phyloP scores from a whole-genome alignment of 805 yeast genomes.

The Nakazawaea holstii region DNA sequence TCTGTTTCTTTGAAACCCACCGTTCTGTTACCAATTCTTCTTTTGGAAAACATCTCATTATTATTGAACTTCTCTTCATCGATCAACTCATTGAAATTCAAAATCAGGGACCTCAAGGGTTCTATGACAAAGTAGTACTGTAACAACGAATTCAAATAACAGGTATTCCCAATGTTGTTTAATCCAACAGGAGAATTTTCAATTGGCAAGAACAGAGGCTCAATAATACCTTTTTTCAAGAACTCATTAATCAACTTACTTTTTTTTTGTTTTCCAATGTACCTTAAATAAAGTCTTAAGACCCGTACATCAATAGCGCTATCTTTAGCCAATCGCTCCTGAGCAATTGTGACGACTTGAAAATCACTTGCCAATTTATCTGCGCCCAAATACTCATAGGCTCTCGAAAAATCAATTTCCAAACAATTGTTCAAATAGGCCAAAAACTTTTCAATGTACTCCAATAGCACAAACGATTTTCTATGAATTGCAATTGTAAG shows the following conservation, averaged over 20 bases:
- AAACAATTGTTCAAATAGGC: constrained; percentile 21
- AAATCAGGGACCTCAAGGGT: constrained; percentile 67
- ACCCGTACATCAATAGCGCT: constrained; percentile 43
- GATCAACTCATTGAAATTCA: constrained; percentile 42
- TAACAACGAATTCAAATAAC: constrained; percentile 84
- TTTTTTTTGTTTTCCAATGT: constrained; percentile 47
- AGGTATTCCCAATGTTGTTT: constrained; percentile 93
- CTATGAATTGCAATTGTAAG: constrained; percentile 55
- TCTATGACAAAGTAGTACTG: constrained; percentile 86
- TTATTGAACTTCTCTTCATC: constrained; percentile 21
- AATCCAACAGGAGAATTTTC: constrained; percentile 86
- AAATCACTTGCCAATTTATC: constrained; percentile 50
- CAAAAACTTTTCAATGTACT: constrained; percentile 43
- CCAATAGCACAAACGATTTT: constrained; percentile 51
- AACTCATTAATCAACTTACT: constrained; percentile 53
- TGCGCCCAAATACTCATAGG: constrained; percentile 44
- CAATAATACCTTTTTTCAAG: constrained; percentile 57
- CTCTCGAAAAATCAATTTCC: constrained; percentile 21
- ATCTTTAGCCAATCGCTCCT: constrained; percentile 34
- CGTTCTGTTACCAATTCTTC: constrained; percentile 84
- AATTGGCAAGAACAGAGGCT: constrained; percentile 52
- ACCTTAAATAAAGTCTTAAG: constrained; percentile 52
- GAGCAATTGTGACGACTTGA: constrained; percentile 47
- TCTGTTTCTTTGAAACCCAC: constrained; percentile 76
- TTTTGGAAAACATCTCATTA: constrained; percentile 29